These are phyloP conservation scores for Lathyrus tuberosus DNA, from an alignment of 306 rosid genomes.

Conservation along the genomic window DNA sequence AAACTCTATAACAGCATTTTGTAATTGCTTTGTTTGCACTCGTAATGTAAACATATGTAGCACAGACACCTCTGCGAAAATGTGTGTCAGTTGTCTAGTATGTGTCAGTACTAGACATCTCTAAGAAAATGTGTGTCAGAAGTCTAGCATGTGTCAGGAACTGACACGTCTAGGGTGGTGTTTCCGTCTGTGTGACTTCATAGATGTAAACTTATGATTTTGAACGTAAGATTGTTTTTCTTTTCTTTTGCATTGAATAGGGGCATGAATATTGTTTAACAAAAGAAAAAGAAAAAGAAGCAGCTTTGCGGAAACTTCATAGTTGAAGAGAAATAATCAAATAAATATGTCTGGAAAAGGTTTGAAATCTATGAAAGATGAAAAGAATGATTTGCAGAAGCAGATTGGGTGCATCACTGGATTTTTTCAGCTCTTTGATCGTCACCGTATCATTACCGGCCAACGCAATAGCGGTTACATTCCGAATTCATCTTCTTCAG, in stretches of 20 bases:
- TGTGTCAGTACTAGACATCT: no score
- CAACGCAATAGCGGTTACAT: constrained; percentile 43
- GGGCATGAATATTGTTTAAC: constrained; percentile 20
- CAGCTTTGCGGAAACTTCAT: constrained; percentile 5
- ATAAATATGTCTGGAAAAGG: constrained; percentile 66
- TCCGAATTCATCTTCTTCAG: constrained; percentile 56
- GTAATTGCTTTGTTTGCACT: constrained; percentile 45
- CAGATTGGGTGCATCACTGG: constrained; percentile 88
- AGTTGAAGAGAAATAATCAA: constrained; percentile 22
- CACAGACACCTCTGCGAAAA: no score
- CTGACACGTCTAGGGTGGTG: no score
- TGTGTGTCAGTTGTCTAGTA: no score
- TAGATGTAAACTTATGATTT: background rate
- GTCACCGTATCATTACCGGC: constrained; percentile 63
- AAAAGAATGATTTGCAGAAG: constrained; percentile 74
- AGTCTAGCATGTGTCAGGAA: no score
- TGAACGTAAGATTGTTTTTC: constrained; percentile 3
- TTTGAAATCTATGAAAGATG: constrained; percentile 53
- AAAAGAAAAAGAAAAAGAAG: background rate
- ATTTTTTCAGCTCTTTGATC: constrained; percentile 77
- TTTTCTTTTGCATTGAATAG: constrained; percentile 24
- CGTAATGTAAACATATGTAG: no score
- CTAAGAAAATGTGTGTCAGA: no score
- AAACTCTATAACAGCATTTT: constrained; percentile 33
- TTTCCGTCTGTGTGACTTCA: no score